Conservation (phyloP, 805 yeast species). For the Kodamaea restingae region DNA sequence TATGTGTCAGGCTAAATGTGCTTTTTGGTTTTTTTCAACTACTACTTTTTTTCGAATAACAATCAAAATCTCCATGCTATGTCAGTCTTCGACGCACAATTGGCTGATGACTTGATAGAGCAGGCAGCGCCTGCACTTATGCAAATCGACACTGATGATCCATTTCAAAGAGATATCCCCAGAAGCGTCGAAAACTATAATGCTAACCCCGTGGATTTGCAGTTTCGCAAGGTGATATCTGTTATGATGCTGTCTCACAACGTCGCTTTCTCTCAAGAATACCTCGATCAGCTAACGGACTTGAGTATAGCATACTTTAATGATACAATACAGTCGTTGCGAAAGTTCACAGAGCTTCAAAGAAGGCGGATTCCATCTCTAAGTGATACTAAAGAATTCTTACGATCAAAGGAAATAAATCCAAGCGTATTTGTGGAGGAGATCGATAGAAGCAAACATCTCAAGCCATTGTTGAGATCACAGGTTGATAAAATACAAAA, state of each 20-base stretch:
- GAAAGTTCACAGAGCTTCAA: slow-evolving; percentile 53
- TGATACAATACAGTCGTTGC: slow-evolving; percentile 39
- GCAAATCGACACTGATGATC: background rate
- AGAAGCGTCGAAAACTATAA: background rate
- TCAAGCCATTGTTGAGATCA: slow-evolving; percentile 11
- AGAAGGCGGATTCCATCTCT: slow-evolving; percentile 54
- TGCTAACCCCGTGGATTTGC: slow-evolving; percentile 22
- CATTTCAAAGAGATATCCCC: background rate
- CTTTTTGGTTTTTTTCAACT: background rate
- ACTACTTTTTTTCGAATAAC: background rate
- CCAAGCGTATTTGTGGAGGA: slow-evolving; percentile 40
- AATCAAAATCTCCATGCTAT: slow-evolving; percentile 1
- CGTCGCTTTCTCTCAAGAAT: slow-evolving; percentile 23
- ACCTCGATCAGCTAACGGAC: slow-evolving; percentile 26
- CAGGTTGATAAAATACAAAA: slow-evolving; percentile 9
- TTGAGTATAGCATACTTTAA: slow-evolving; percentile 28
- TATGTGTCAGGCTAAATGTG: no score
- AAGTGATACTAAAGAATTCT: slow-evolving; percentile 46
- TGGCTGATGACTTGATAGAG: slow-evolving; percentile 1
- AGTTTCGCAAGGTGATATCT: slow-evolving; percentile 27
- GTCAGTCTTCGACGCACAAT: slow-evolving; percentile 1
- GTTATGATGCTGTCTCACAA: slow-evolving; percentile 21
- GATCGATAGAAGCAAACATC: slow-evolving; percentile 19
- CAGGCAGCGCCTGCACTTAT: slow-evolving; percentile 4
- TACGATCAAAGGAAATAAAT: slow-evolving; percentile 40